A percentile compares a stretch with the other conserved stretches of the same genome.
Evolutionary conservation across 768 basidiomycete species (phyloP).

Genomic region (Boletus tylopilopsis): DNA sequence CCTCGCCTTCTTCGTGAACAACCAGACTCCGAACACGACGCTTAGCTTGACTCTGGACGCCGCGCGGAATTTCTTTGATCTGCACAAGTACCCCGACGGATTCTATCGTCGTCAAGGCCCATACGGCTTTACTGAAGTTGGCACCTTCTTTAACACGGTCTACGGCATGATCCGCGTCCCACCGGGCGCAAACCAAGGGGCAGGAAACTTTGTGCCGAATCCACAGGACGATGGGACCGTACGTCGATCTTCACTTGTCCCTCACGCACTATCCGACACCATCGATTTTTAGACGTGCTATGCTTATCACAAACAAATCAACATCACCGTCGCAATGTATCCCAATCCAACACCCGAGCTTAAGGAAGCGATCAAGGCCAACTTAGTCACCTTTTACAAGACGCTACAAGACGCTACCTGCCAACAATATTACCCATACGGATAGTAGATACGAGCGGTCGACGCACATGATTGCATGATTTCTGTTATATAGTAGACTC

Average conservation of each 20-base stretch:
- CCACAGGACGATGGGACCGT: constrained; percentile 7
- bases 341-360: constrained; percentile 11
- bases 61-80: constrained; percentile 14
- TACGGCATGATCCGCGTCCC: not conserved
- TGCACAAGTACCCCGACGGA: constrained; percentile 14
- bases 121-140: constrained; percentile 2
- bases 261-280: not conserved
- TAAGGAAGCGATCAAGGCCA: too few relatives aligned
- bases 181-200: constrained; percentile 16
- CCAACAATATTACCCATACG: too few relatives aligned
- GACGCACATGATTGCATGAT: too few relatives aligned
- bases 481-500: too few relatives aligned
- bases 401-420: too few relatives aligned
- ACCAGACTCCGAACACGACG: constrained; percentile 12
- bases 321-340: constrained; percentile 15
- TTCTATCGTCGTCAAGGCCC: constrained; percentile 14
- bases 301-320: constrained; percentile 14
- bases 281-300: constrained; percentile 9
- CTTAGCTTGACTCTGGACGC: constrained; percentile 8
- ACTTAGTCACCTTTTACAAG: too few relatives aligned
- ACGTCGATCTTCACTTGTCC: not conserved
- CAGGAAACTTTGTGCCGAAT: constrained; percentile 10
- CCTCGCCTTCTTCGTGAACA: constrained; percentile 20
- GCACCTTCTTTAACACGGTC: too few relatives aligned
- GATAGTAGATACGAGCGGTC: too few relatives aligned